Base-by-base conservation (phyloP, 139 green algal genomes). In the Tetradesmus lagerheimii region DNA sequence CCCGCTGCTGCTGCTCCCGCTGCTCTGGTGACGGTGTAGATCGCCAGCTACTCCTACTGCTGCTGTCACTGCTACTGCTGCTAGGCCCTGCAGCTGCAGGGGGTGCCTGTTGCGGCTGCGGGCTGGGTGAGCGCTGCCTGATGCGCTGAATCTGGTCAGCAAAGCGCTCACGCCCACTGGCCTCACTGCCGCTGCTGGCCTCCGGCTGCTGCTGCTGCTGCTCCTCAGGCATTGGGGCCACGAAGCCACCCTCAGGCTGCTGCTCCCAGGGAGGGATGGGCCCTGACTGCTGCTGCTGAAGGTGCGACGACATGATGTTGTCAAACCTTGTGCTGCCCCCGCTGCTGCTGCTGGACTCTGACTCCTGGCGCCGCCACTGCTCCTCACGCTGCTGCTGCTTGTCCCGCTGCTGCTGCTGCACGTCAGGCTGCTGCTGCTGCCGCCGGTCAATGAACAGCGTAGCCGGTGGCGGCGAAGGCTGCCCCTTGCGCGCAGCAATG, bases 381-480 rank as follows among this genome's bases (percentile, higher is more conserved):
- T 83, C 31, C 76, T 83, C 37, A 34, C 38, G 34, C 62, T 88
- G 57, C 83, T 79, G 83, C 57, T 79, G 34, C 23, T 83, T 50
- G 1, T 76, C 29, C 35, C 41, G 15, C 85, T 45, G 29, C 85
- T 82, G 67, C 41, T 89, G n/a, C 41, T 50, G 15, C 50, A 64
- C 50, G 50, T 64, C 50, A 11, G 50, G 38, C 71, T 71, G 29
- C 76, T 71, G 67, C 71, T 83, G 71, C 41, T 43, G 66, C n/a
- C 34, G 83, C 15, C 31, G 47, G 85, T 89, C 85, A 23, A 89
- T 62, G 41, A 89, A 89, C 25, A 89, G 43, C 11, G 53, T 62
- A 23, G 85, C 85, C 25, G 71, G 64, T 23, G 6, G 71, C 67
- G 71, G 62, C 1, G 41, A 39, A 39, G 50, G 85, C 41, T 89